A percentile compares a stretch with the other conserved stretches of the same genome.
Conservation (phyloP, 805 yeast genomes). For the Brettanomyces sp. region DNA sequence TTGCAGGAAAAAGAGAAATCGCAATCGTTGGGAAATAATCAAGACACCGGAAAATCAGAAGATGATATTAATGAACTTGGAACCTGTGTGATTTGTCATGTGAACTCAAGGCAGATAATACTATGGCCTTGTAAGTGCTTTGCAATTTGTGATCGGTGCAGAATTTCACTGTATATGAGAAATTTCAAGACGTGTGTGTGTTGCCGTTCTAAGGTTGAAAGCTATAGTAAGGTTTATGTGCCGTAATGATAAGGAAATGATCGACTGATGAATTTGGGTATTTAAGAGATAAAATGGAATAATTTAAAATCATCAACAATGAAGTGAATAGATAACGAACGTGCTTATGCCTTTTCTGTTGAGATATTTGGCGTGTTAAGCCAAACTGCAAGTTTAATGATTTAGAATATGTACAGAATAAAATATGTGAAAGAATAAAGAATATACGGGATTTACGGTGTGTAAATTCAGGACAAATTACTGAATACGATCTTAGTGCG, state of each 20-base stretch:
- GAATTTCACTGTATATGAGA: slow-evolving; percentile 61
- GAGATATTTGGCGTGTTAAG: too few relatives aligned
- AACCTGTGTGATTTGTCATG: slow-evolving; percentile 75
- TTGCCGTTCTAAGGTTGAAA: slow-evolving; percentile 67
- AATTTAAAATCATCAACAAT: too few relatives aligned
- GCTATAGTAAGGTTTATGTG: slow-evolving; percentile 49
- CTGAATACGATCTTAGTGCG: too few relatives aligned
- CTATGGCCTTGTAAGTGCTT: slow-evolving; percentile 93
- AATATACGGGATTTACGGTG: too few relatives aligned
- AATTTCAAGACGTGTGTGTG: slow-evolving; percentile 77
- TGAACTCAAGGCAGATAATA: slow-evolving; percentile 62
- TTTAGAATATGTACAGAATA: too few relatives aligned
- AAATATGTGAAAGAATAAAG: too few relatives aligned
- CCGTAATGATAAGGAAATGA: slow-evolving; percentile 28
- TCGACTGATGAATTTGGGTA: too few relatives aligned
- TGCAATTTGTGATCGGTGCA: slow-evolving; percentile 78
- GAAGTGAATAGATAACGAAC: too few relatives aligned
- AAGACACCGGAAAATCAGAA: background rate
- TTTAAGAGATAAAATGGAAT: too few relatives aligned
- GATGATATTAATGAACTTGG: slow-evolving; percentile 26
- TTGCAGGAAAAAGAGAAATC: background rate
- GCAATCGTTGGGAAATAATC: background rate
- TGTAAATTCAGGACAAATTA: too few relatives aligned
- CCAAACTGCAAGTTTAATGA: too few relatives aligned
- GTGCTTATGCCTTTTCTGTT: too few relatives aligned